Evolutionary conservation across 208 protist species (phyloP), one percentile per base, ranked within the genome.

Genomic region (Leishmania turanica): DNA sequence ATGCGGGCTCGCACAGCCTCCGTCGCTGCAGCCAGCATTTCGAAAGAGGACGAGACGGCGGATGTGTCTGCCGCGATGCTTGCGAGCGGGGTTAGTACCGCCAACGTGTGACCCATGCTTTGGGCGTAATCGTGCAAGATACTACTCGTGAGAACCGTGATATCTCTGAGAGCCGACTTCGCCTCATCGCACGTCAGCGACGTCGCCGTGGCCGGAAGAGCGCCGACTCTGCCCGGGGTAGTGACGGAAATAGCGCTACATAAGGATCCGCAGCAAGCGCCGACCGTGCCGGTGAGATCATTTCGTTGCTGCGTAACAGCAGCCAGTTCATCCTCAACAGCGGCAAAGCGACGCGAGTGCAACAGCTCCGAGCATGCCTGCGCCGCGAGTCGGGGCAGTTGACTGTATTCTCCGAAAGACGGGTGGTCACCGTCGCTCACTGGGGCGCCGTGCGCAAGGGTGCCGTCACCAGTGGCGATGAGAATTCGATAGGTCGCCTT

Each of bases 331-430:
- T 42, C 37, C 37, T 73, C 72, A 0, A 24, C 8, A 13, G 72
- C 64, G 5, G 45, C 31, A 21, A 51, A 42, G 0, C 34, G 27
- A 17, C 79, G 71, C 47, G 78, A 53, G 9, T 82, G 58, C 5
- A 45, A 17, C 0, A 78, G 7, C 45, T 82, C 60, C 21, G 31
- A 27, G 4, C 17, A 73, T 21, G 74, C n/a, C 4, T 73, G 70
- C 34, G 66, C 60, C 2, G 72, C 72, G 31, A 82, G 72, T n/a
- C 27, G 70, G 6, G 79, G 79, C 8, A 72, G n/a, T 19, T 64
- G 54, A 37, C 13, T 24, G 64, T 68, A 68, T 5, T 45, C 64
- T 34, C 1, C 6, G 40, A 68, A 68, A 11, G 64, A 68, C 31
- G 8, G n/a, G 34, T 9, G 3, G 3, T 68, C 64, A 17, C 64